Evolutionary conservation across 352 stramenopile genomes (phyloP).

Genomic region (Globisporangium lucens): DNA sequence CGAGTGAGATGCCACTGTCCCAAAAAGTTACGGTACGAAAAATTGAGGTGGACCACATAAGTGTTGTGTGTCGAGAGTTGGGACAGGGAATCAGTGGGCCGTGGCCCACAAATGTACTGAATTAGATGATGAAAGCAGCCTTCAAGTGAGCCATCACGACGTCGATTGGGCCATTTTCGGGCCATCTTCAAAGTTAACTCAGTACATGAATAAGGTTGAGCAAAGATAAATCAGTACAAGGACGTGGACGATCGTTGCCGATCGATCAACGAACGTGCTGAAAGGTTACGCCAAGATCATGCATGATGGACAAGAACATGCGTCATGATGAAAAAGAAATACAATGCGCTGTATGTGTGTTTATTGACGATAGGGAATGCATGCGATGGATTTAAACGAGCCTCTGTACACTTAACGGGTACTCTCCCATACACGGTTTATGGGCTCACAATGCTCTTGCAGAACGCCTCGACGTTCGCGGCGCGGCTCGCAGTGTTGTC

Average conservation of each 20-base stretch:
- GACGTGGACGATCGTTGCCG: not conserved
- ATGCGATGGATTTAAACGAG: not conserved
- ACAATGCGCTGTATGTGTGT: not conserved
- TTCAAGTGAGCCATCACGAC: not conserved
- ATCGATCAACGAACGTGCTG: not conserved
- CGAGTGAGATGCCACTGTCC: not conserved
- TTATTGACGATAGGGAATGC: not conserved
- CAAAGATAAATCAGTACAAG: not conserved
- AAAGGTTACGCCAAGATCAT: not conserved
- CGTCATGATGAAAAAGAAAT: not conserved
- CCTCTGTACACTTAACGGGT: not conserved
- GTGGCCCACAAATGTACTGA: not conserved
- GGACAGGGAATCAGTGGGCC: not conserved
- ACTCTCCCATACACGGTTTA: not conserved
- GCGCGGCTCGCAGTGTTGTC: slow-evolving; percentile 62
- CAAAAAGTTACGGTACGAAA: not conserved
- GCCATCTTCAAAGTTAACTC: not conserved
- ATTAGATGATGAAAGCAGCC: not conserved
- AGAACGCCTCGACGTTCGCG: slow-evolving; percentile 72
- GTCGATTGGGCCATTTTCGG: not conserved
- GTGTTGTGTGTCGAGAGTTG: not conserved
- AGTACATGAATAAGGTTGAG: not conserved
- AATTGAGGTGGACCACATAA: not conserved
- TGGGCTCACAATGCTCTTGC: slow-evolving; percentile 66
- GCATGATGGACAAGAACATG: not conserved